A percentile compares a stretch with the other conserved stretches of the same genome.
Conservation (phyloP, 495 filamentous ascomycete species). For the Beverwykella pulmonaria region DNA sequence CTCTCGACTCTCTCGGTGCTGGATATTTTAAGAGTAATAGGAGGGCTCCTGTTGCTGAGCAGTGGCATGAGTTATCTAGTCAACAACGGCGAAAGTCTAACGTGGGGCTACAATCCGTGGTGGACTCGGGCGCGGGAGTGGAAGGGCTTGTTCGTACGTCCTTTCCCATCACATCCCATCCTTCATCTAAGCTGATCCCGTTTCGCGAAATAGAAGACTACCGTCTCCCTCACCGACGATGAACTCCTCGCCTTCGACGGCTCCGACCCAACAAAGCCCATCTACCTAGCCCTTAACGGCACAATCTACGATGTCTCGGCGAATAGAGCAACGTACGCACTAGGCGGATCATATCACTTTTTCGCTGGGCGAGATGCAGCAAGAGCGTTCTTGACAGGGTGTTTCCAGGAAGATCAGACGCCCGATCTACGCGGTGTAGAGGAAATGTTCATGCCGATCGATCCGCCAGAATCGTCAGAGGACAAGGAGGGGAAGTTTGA, state of each 20-base stretch:
- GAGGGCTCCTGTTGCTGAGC: slow-evolving; percentile 68
- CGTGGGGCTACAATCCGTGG: slow-evolving; percentile 72
- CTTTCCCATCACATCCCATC: too few relatives aligned
- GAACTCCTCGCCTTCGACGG: slow-evolving; percentile 80
- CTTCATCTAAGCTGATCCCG: background rate
- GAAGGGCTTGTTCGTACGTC: slow-evolving; percentile 40
- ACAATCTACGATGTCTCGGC: slow-evolving; percentile 90
- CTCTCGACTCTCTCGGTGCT: slow-evolving; percentile 53
- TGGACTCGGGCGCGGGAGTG: slow-evolving; percentile 56
- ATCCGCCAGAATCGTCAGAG: slow-evolving; percentile 44
- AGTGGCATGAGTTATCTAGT: slow-evolving; percentile 77
- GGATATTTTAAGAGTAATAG: slow-evolving; percentile 76
- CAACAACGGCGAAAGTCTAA: slow-evolving; percentile 62
- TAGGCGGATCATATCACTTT: slow-evolving; percentile 83
- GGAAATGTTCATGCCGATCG: slow-evolving; percentile 81
- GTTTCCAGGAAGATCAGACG: slow-evolving; percentile 83
- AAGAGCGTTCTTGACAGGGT: slow-evolving; percentile 93
- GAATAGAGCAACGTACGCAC: slow-evolving; percentile 77
- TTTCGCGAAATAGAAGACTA: slow-evolving; percentile 50
- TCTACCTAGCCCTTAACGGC: slow-evolving; percentile 92
- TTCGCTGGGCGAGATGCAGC: slow-evolving; percentile 87
- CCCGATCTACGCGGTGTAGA: slow-evolving; percentile 83
- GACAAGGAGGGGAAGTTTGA: slow-evolving; percentile 46
- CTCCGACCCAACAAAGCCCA: slow-evolving; percentile 69
- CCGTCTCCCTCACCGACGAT: slow-evolving; percentile 65